Percentiles rank a stretch among this genome's conserved stretches.
Evolutionary conservation across 2,329 filamentous ascomycete genomes (phyloP).

Genomic region (Fusarium hainanense): DNA sequence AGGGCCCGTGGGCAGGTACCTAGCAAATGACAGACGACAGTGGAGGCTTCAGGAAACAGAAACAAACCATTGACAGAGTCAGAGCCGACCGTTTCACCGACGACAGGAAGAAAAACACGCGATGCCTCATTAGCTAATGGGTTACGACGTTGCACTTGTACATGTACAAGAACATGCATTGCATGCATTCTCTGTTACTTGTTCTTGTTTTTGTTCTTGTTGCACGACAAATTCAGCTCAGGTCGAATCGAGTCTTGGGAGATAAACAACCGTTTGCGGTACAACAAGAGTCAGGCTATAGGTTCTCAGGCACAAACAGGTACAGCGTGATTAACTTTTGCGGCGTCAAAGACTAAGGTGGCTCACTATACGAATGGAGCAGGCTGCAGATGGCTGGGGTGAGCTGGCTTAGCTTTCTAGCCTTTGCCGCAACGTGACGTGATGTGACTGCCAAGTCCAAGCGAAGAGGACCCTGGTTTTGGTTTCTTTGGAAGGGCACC

Average conservation of each 20-base stretch:
- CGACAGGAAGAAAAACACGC: conserved; percentile 25
- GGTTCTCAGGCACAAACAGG: neutral
- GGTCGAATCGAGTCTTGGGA: neutral
- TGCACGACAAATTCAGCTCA: conserved; percentile 1
- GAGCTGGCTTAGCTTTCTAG: neutral
- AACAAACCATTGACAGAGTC: conserved; percentile 11
- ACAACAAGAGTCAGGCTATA: neutral
- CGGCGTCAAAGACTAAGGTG: conserved; percentile 10
- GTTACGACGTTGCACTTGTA: conserved; percentile 19
- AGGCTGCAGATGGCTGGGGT: conserved; percentile 6
- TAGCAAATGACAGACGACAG: neutral
- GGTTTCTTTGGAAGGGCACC: conserved; percentile 24
- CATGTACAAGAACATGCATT: neutral
- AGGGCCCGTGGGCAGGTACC: neutral
- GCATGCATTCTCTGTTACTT: neutral
- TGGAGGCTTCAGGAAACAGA: conserved; percentile 5
- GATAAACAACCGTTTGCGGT: neutral
- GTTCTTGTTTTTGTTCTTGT: conserved; percentile 9
- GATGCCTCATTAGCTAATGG: conserved; percentile 1
- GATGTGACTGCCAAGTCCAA: conserved; percentile 25
- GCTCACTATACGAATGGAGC: conserved; percentile 12
- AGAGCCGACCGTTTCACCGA: conserved; percentile 27
- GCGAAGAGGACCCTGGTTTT: conserved; percentile 21
- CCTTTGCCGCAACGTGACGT: conserved; percentile 25
- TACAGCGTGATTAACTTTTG: conserved; percentile 15